These are phyloP conservation scores for Serendipita sp. DNA, from an alignment of 1,284 basidiomycete species.

Conservation along the genomic window DNA sequence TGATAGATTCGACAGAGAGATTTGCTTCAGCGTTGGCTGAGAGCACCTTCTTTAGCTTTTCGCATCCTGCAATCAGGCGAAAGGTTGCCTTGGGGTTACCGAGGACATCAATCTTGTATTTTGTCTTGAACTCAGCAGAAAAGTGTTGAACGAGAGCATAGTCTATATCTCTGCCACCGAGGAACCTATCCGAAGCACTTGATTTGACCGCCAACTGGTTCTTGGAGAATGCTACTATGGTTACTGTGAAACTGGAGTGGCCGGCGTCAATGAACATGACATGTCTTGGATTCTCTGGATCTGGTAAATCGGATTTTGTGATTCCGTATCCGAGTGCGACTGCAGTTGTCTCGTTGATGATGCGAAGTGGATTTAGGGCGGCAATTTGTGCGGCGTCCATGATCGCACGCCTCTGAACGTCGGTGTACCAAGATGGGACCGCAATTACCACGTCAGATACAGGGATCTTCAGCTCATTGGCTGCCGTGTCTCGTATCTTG, in stretches of 20 bases:
- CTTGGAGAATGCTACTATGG: constrained; percentile 84
- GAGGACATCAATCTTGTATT: constrained; percentile 91
- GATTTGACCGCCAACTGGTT: constrained; percentile 76
- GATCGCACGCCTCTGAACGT: constrained; percentile 75
- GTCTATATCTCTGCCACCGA: constrained; percentile 90
- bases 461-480: constrained; percentile 66
- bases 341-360: constrained; percentile 91
- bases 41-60: constrained; percentile 58
- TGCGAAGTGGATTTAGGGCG: constrained; percentile 73
- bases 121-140: constrained; percentile 74
- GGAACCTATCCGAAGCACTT: constrained; percentile 77
- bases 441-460: constrained; percentile 87
- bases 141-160: constrained; percentile 78
- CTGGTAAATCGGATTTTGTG: constrained; percentile 87
- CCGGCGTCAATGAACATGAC: constrained; percentile 89
- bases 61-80: constrained; percentile 70
- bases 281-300: constrained; percentile 63
- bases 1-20: constrained; percentile 82
- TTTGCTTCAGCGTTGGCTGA: constrained; percentile 78
- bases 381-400: constrained; percentile 81
- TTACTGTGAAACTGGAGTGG: constrained; percentile 73
- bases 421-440: constrained; percentile 90
- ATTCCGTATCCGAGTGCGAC: constrained; percentile 90
- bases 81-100: constrained; percentile 81
- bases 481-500: constrained; percentile 75